A percentile compares a stretch with the other conserved stretches of the same genome.
phyloP scores from a whole-genome alignment of 495 filamentous ascomycete species.

The Cercophora newfieldiana region DNA sequence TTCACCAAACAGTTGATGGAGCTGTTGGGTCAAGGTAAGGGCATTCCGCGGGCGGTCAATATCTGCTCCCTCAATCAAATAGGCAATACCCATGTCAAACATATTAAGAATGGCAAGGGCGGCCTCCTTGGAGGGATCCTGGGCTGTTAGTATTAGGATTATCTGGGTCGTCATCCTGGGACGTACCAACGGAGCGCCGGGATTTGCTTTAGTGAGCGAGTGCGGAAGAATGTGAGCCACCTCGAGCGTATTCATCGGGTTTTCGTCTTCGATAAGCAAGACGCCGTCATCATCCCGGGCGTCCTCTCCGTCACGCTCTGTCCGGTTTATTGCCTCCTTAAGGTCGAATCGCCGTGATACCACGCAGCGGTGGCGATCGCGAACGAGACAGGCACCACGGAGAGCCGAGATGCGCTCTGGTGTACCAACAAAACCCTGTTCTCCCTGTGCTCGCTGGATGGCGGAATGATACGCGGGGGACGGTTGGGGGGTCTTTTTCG shows the following conservation, averaged over 20 bases:
- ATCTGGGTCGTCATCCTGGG: too few species aligned
- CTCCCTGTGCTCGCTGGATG: conserved; percentile 20
- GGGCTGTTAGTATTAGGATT: background rate
- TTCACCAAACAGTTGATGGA: conserved; percentile 26
- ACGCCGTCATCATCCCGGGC: conserved; percentile 26
- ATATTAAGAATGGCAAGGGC: conserved; percentile 30
- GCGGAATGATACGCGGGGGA: conserved; percentile 25
- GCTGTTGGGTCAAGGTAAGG: conserved; percentile 21
- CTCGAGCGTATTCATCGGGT: conserved; percentile 19
- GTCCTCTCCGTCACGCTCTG: conserved; percentile 13
- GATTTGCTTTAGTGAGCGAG: conserved; percentile 24
- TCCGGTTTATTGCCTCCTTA: conserved; percentile 18
- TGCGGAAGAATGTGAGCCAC: conserved; percentile 32
- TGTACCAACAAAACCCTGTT: conserved; percentile 20
- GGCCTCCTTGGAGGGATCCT: conserved; percentile 21
- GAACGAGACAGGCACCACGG: conserved; percentile 28
- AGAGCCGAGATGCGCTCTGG: conserved; percentile 18
- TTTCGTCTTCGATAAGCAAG: conserved; percentile 15
- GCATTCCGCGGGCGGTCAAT: conserved; percentile 28
- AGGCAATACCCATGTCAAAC: conserved; percentile 25
- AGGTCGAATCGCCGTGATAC: conserved; percentile 25
- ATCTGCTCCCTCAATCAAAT: conserved; percentile 24
- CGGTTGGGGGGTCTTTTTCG: conserved; percentile 25
- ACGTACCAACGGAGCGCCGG: background rate
- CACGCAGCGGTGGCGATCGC: conserved; percentile 32